Percentiles rank a stretch among this genome's conserved stretches.
phyloP scores from a whole-genome alignment of 148 eudicot genomes.

The Chenopodium album region DNA sequence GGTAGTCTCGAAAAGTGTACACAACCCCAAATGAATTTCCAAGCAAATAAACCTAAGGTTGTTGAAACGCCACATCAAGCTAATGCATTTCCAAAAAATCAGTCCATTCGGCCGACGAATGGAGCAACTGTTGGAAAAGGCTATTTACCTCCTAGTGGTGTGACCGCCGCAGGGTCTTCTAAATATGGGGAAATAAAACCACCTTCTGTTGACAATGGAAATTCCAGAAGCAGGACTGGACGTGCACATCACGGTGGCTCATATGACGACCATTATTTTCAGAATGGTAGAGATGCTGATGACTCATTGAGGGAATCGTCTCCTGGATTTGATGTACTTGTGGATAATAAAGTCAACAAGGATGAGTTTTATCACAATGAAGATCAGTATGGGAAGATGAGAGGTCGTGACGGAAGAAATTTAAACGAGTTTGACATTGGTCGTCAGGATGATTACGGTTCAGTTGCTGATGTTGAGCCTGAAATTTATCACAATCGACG shows the following conservation, averaged over 20 bases:
- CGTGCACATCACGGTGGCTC: conserved; percentile 38
- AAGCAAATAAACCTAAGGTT: conserved; percentile 33
- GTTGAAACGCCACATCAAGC: conserved; percentile 34
- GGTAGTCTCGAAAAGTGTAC: conserved; percentile 51
- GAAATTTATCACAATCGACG: conserved; percentile 47
- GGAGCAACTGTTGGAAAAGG: conserved; percentile 32
- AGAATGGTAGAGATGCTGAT: conserved; percentile 59
- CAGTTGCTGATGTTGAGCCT: conserved; percentile 43
- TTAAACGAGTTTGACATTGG: conserved; percentile 55
- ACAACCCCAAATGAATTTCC: conserved; percentile 41
- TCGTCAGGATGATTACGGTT: conserved; percentile 43
- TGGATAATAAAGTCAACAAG: conserved; percentile 66
- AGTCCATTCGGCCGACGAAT: conserved; percentile 30
- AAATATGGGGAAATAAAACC: conserved; percentile 33
- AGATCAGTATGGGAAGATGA: conserved; percentile 49
- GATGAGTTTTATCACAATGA: conserved; percentile 69
- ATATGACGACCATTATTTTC: conserved; percentile 42
- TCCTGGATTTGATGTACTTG: conserved; percentile 98
- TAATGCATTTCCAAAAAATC: conserved; percentile 28
- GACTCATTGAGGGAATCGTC: conserved; percentile 81
- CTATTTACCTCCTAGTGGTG: conserved; percentile 23
- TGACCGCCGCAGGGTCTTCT: conserved; percentile 38
- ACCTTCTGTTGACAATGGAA: conserved; percentile 42
- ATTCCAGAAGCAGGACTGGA: conserved; percentile 36
- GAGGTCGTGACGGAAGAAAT: conserved; percentile 47